Conservation (phyloP, 345 rosid genomes). For the Populus pruinosa region DNA sequence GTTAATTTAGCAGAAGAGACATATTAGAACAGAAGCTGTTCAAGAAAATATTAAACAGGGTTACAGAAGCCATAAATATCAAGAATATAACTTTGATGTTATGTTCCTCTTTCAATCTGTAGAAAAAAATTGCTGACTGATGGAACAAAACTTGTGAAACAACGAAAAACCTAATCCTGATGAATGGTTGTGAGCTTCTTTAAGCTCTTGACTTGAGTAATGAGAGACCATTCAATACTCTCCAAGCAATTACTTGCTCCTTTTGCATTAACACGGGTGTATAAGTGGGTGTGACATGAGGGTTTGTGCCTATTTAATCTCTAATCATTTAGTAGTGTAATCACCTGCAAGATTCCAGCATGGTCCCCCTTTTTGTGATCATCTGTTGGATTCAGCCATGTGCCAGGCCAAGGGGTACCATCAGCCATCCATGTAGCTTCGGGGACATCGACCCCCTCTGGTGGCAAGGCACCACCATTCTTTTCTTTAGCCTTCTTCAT, state of each 20-base stretch:
- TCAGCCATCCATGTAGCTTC: conserved; percentile 99
- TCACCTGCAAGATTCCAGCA: conserved; percentile 74
- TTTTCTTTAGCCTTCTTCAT: conserved; percentile 61
- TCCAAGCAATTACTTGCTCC: not conserved
- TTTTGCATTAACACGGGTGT: not conserved
- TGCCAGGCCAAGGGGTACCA: conserved; percentile 97
- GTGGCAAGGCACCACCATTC: conserved; percentile 50
- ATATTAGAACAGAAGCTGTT: not conserved
- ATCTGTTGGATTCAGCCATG: conserved; percentile 59
- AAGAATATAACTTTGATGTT: not conserved
- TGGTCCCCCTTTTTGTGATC: conserved; percentile 90
- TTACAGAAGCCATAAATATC: not conserved
- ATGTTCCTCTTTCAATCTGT: not conserved
- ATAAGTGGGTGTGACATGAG: not conserved
- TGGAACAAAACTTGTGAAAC: not conserved
- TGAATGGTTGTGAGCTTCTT: not conserved
- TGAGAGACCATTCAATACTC: not conserved
- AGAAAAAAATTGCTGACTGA: not conserved
- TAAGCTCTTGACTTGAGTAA: too few species aligned
- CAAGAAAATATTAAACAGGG: not conserved
- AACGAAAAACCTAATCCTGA: not conserved
- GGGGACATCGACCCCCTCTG: conserved; percentile 41
- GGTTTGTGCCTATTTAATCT: not conserved
- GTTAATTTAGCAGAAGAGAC: not conserved
- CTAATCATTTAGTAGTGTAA: not conserved